Base-by-base conservation (phyloP, 345 rosid species). In the Xanthoceras sorbifolium region DNA sequence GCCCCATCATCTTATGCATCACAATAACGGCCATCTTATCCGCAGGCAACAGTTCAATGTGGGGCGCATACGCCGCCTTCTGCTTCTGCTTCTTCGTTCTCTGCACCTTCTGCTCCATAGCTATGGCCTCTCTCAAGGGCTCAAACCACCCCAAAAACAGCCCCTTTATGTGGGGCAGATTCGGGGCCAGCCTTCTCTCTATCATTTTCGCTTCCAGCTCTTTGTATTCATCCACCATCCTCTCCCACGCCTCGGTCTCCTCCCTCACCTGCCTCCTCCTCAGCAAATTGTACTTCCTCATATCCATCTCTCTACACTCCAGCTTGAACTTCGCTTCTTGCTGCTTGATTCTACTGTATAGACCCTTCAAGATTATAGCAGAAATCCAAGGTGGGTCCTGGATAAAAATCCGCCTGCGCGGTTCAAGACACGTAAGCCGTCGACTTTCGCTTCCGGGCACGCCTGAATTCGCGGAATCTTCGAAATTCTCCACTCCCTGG, bases 211-310 rank as follows among this genome's bases (percentile, higher is more conserved):
- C 87, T 82, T 89, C 92, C 73, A 95, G 65, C 66, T 81, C 89
- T 82, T 86, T 87, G 54, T 95, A 95, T 78, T 95, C 99, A 31
- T 86, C 88, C 50, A 88, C 91, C 91, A 81, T 89, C 72, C 64
- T 89, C 91, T 93, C 92, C 97, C 97, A 95, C 15, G 94, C 98
- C 81, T 91, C 96, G 10, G 99, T 93, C 90, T 95, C 98, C 77
- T 90, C 91, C 84, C 82, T 89, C 63, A 95, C 82, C 80, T 95
- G 98, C 72, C 97, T 76, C 82, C 98, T 85, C 85, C 97, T 79
- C 44, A 95, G 65, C 61, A 84, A 23, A 83, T 91, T 89, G 63
- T 88, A 89, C 82, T 86, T 88, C 83, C 87, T 81, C 76, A 77
- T 86, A 54, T 89, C 90, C 36, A 90, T 89, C 61, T 94, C 89